Base-by-base conservation (phyloP, 108 stramenopile genomes). In the Pseudonitzschia delicatissima region DNA sequence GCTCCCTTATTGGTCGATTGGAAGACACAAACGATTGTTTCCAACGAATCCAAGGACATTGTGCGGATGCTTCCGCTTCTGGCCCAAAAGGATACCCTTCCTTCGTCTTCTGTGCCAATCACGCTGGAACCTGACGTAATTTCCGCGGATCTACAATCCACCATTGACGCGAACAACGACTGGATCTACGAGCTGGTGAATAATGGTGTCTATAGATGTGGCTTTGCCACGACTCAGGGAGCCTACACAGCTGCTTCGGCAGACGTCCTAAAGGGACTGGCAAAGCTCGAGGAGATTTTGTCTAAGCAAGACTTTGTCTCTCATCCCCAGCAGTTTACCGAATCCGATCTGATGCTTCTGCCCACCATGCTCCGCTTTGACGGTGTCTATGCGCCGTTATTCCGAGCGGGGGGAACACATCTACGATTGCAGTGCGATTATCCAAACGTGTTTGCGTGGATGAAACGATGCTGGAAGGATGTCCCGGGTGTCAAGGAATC, bases 31-130 rank as follows among this genome's bases (percentile, higher is more conserved):
- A 78, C 63, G 25, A 90, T 95, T 57, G 88, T 97, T 5, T 89
- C 80, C 51, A 97, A 96, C 69, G 92, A 96, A 70, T 84, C 76
- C 66, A 78, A 77, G 35, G 92, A 97, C 37, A 95, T 97, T 59
- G 83, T 97, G 57, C 69, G 83, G 15, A 79, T 97, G 80, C 72
- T 96, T 5, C 88, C 92, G 61, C 31, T 69, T 4, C 12, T 57
- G 21, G 37, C 11, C 17, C 7, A 64, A 33, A n/a, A n/a, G n/a
- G n/a, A n/a, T n/a, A n/a, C n/a, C n/a, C n/a, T n/a, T n/a, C 27
- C 13, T 18, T 9, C 50, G 20, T 1, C 50, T 11, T 1, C 61
- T 45, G 39, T 44, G 18, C 5, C 21, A 5, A 36, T 73, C 17
- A 57, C 34, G 25, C 18, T 67, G 7, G 50, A 60, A 26, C 39